Evolutionary conservation across 352 stramenopile genomes (phyloP).

Genomic region (Phytophthora aleatoria): DNA sequence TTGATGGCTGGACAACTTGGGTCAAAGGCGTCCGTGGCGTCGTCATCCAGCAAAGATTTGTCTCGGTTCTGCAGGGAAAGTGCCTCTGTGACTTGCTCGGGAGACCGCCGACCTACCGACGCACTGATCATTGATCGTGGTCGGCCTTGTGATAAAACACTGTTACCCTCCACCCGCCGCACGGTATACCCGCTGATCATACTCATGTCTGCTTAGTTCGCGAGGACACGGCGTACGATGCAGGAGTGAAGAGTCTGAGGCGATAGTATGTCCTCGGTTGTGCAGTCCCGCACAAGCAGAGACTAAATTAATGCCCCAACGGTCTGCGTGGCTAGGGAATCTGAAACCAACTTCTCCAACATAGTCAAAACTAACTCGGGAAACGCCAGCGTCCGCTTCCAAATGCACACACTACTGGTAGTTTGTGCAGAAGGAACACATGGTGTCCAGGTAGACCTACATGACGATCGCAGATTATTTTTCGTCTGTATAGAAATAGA

Average conservation of each 20-base stretch:
- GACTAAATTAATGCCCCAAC: neutral
- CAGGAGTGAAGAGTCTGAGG: neutral
- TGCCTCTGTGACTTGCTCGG: constrained; percentile 16
- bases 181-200: constrained; percentile 35
- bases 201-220: constrained; percentile 18
- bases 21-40: constrained; percentile 53
- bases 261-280: neutral
- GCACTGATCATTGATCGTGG: constrained; percentile 22
- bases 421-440: too few relatives aligned
- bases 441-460: too few relatives aligned
- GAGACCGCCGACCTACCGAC: constrained; percentile 19
- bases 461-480: too few relatives aligned
- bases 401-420: too few relatives aligned
- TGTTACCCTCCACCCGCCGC: constrained; percentile 7
- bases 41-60: constrained; percentile 27
- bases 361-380: too few relatives aligned
- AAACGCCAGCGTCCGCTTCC: too few relatives aligned
- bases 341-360: neutral
- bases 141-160: constrained; percentile 9
- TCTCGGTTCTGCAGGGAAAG: constrained; percentile 23
- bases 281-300: neutral
- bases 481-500: too few relatives aligned
- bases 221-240: neutral
- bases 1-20: constrained; percentile 47
- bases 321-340: neutral